Base-by-base conservation (phyloP, 2,329 filamentous ascomycete species). In the Phialophora expanda region DNA sequence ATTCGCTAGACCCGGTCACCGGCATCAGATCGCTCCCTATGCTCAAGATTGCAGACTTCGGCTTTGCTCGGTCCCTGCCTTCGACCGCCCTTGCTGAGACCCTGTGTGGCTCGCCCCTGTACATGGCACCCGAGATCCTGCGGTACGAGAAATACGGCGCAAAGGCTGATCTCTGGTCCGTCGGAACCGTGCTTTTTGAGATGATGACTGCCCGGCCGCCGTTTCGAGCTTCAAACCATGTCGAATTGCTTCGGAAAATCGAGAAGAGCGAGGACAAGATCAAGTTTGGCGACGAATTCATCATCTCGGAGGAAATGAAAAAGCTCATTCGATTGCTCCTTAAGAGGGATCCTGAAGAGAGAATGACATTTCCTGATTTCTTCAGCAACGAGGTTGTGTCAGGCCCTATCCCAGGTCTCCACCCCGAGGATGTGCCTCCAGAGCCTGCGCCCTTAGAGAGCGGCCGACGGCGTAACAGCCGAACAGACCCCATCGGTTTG, bases 41-140 rank as follows among this genome's bases (percentile, higher is more conserved):
- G 90, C 86, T 99, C 66, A 99, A 99, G 81, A 89, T 99, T 73
- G 95, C 95, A 64, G 95, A 99, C 80, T 99, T 99, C 75, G 95
- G 95, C n/a, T 99, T 99, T 76, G 95, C 95, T 63, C 89, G 95
- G 63, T 92, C 96, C 62, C 82, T 99, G 56, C 94, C 95, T 1
- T 89, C 91, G 7, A 96, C 94, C 0, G 94, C 93, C 4, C 85
- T 99, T 69, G 95, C 95, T 11, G 95, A 99, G 77, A 99, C 95
- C 0, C 86, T 99, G 0, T 99, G 95, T 77, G 95, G 95, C 20
- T 98, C 95, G 12, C 95, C 95, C 9, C 83, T 99, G 28, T 99
- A 99, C 81, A 99, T 99, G 95, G 95, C 95, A 0, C 95, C 95
- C 3, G 95, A 99, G 80, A 99, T 99, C 70, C 83, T 99, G 68